phyloP scores from a whole-genome alignment of 345 rosid genomes.

The Ricinus communis region DNA sequence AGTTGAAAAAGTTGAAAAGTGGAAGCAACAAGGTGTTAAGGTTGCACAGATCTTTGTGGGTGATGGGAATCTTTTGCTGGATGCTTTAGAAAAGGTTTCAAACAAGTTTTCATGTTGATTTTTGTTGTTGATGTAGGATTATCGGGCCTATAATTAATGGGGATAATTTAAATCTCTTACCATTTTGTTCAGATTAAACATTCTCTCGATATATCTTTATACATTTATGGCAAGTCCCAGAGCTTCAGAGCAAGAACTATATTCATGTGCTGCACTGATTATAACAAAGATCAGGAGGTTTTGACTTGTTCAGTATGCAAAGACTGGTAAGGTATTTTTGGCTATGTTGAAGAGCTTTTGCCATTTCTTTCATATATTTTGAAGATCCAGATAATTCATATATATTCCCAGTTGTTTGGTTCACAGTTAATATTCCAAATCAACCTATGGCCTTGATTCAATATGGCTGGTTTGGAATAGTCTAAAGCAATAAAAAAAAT shows the following conservation, averaged over 20 bases:
- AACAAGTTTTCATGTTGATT: not conserved
- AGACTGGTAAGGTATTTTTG: constrained; percentile 51
- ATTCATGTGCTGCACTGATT: constrained; percentile 44
- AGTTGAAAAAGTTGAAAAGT: constrained; percentile 55
- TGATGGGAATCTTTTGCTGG: constrained; percentile 33
- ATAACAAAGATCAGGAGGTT: constrained; percentile 31
- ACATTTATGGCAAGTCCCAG: constrained; percentile 40
- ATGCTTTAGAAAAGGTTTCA: constrained; percentile 49
- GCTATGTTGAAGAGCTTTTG: constrained; percentile 1
- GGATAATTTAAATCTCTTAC: constrained; percentile 11
- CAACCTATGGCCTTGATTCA: not conserved
- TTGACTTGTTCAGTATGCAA: constrained; percentile 49
- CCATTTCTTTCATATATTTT: not conserved
- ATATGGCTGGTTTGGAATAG: constrained; percentile 10
- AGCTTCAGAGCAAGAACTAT: constrained; percentile 24
- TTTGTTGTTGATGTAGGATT: not conserved
- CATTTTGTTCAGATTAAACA: constrained; percentile 45
- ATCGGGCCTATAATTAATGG: constrained; percentile 2
- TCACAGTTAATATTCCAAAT: not conserved
- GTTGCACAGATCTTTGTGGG: constrained; percentile 32
- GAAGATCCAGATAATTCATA: not conserved
- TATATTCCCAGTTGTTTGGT: not conserved
- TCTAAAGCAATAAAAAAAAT: not conserved
- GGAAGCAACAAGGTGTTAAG: constrained; percentile 49
- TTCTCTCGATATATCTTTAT: constrained; percentile 48